phyloP scores from a whole-genome alignment of 1,139 yeast species.

The Blastobotrys buckinghamii region DNA sequence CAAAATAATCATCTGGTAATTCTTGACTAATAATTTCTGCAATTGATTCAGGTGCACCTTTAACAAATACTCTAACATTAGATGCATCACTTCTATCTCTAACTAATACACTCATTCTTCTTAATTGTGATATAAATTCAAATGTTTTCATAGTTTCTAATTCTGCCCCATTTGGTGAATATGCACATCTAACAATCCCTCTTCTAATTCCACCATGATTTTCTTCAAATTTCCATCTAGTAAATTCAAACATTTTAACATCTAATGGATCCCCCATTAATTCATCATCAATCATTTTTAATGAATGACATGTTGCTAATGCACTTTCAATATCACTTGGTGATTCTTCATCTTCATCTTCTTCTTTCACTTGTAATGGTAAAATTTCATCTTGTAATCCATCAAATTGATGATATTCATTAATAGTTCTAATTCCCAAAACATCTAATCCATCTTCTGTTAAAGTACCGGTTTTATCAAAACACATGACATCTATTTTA shows the following conservation, averaged over 20 bases:
- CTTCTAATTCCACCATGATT: conserved; percentile 41
- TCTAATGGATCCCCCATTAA: conserved; percentile 92
- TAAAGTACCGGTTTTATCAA: conserved; percentile 95
- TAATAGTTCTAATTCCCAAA: conserved; percentile 69
- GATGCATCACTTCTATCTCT: conserved; percentile 28
- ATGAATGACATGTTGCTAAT: conserved; percentile 83
- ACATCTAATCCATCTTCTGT: conserved; percentile 97
- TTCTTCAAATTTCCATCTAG: conserved; percentile 70
- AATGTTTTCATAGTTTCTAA: conserved; percentile 61
- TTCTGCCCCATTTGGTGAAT: conserved; percentile 33
- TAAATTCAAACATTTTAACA: conserved; percentile 85
- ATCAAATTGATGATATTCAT: conserved; percentile 39
- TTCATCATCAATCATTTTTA: conserved; percentile 70
- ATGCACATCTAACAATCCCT: conserved; percentile 38
- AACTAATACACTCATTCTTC: conserved; percentile 87
- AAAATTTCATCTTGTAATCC: conserved; percentile 12
- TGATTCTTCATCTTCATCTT: conserved; percentile 2
- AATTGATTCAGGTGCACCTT: conserved; percentile 99
- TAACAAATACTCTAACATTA: conserved; percentile 51
- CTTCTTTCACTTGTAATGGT: background rate
- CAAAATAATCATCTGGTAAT: conserved; percentile 70
- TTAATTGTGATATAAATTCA: conserved; percentile 76
- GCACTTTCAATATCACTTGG: conserved; percentile 31
- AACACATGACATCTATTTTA: conserved; percentile 80
- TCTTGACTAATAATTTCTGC: conserved; percentile 65